Conservation (phyloP, 768 basidiomycete genomes). For the Cubamyces lactineus region DNA sequence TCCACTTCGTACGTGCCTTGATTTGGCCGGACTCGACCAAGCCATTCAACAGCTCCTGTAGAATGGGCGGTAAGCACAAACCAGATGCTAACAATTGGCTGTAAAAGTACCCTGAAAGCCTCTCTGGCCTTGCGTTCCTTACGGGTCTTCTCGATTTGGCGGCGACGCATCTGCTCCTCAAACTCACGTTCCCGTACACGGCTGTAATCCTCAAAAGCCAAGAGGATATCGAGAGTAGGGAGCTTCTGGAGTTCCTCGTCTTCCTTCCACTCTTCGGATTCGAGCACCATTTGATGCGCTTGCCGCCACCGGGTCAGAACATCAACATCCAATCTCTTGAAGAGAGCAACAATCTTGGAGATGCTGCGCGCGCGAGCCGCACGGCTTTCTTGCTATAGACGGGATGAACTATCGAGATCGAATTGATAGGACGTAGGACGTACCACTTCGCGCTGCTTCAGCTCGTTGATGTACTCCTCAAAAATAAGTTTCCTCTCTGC, state of each 20-base stretch:
- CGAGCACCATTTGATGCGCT: slow-evolving; percentile 75
- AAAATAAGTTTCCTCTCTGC: slow-evolving; percentile 87
- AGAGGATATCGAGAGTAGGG: slow-evolving; percentile 88
- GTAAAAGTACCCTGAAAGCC: slow-evolving; percentile 73
- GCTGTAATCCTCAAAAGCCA: slow-evolving; percentile 94
- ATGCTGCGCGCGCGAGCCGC: slow-evolving; percentile 79
- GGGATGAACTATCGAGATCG: not conserved
- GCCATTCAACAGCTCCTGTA: slow-evolving; percentile 69
- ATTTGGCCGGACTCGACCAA: slow-evolving; percentile 69
- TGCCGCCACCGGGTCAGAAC: slow-evolving; percentile 93
- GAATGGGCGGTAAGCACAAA: slow-evolving; percentile 5
- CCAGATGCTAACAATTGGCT: not conserved
- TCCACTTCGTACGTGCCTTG: slow-evolving; percentile 89
- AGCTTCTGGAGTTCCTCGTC: slow-evolving; percentile 81
- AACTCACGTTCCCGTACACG: slow-evolving; percentile 89
- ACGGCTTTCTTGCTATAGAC: slow-evolving; percentile 71
- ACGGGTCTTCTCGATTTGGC: slow-evolving; percentile 82
- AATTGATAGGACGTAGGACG: slow-evolving; percentile 34
- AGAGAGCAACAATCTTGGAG: slow-evolving; percentile 78
- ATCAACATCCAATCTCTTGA: slow-evolving; percentile 87
- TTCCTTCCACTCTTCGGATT: slow-evolving; percentile 76
- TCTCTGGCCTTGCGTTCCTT: slow-evolving; percentile 90
- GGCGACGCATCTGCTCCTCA: slow-evolving; percentile 80
- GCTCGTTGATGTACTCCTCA: slow-evolving; percentile 86
- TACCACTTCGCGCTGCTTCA: slow-evolving; percentile 90